Evolutionary conservation across 164 flowering plant species (phyloP).

Genomic region (Magnolia officinalis): DNA sequence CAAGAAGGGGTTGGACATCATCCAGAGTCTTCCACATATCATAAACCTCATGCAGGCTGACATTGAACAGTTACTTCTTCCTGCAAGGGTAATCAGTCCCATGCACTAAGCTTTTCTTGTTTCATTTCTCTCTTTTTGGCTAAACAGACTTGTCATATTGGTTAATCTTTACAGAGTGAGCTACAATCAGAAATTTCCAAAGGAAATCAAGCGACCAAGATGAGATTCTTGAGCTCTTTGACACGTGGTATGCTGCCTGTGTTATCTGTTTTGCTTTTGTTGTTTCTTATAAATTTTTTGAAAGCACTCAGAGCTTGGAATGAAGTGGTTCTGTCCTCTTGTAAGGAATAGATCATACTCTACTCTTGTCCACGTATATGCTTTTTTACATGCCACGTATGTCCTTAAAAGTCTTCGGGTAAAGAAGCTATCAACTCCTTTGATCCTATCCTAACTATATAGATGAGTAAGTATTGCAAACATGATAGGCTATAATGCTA

Average conservation of each 20-base stretch:
- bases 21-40: constrained; percentile 32
- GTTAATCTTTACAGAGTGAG: constrained; percentile 16
- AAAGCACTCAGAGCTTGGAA: not conserved
- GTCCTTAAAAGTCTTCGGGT: not conserved
- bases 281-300: not conserved
- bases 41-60: constrained; percentile 25
- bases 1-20: constrained; percentile 25
- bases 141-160: not conserved
- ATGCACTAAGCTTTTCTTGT: constrained; percentile 1
- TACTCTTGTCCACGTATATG: not conserved
- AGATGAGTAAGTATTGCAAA: no score
- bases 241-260: constrained; percentile 16
- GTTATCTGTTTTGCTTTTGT: not conserved
- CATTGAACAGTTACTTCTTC: constrained; percentile 18
- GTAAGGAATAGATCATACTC: not conserved
- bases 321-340: not conserved
- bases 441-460: not conserved
- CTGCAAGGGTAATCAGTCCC: constrained; percentile 20
- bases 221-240: constrained; percentile 25
- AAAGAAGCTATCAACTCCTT: not conserved
- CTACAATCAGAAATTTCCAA: constrained; percentile 19
- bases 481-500: no score
- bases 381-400: not conserved
- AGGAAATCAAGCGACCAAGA: constrained; percentile 22
- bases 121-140: not conserved